Evolutionary conservation across 2,329 filamentous ascomycete genomes (phyloP), one percentile per base, ranked within the genome.

Genomic region (Kalmusia sp.): DNA sequence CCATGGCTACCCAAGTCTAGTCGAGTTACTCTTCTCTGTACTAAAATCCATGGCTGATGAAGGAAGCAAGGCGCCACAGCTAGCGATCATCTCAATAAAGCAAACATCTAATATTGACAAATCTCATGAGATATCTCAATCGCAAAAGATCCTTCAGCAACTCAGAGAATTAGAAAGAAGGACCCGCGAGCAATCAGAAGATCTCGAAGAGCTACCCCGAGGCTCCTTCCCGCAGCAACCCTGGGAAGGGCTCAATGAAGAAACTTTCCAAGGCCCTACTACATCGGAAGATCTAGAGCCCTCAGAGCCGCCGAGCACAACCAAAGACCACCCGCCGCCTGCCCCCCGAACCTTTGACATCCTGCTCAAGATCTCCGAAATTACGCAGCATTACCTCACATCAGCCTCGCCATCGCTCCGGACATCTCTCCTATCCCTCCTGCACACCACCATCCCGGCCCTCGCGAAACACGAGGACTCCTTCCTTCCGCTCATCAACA

Each of bases 371-470:
- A 95, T 99, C 51, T 86, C 92, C 21, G 84, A 85, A 43, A 85
- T 96, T 1, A 93, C 92, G 4, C 93, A 96, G 67, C 88, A 96
- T 70, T 95, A 97, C 73, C 84, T 99, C 9, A 92, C 93, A 5
- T 93, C 92, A 0, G 87, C 91, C 0, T 93, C 92, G 0, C 87
- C 93, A 0, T 84, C 86, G 9, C 82, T 99, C 7, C 87, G 93
- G 34, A 86, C 86, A 25, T 91, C 89, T 0, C 82, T 99, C 3
- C 84, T 99, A 8, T 84, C 86, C 14, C 85, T 98, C 5, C 83
- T 98, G 11, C 79, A 83, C 22, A 91, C 87, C 0, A 88, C 92
- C 3, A 84, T 89, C 4, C 84, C 88, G 1, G 82, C 90, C 1
- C 83, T 99, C 3, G 84, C 89, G 0, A 81, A 80, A 3, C 87